A percentile compares a stretch with the other conserved stretches of the same genome.
phyloP scores from a whole-genome alignment of 495 filamentous ascomycete species.

The Hyaloscypha hepaticicola region DNA sequence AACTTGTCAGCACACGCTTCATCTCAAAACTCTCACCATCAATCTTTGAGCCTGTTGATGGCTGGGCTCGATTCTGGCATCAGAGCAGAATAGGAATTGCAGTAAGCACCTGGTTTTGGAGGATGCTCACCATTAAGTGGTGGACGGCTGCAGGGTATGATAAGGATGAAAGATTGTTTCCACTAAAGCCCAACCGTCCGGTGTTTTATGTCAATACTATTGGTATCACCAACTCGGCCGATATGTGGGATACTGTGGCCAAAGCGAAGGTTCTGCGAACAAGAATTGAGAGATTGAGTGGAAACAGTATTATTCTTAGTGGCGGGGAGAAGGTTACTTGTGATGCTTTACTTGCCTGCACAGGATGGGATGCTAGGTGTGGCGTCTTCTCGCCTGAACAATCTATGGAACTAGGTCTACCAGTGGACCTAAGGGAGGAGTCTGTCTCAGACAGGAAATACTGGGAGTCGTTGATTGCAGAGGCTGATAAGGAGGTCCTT shows the following conservation, averaged over 20 bases:
- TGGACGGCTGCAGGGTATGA: slow-evolving; percentile 18
- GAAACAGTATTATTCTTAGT: slow-evolving; percentile 4
- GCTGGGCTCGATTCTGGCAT: slow-evolving; percentile 30
- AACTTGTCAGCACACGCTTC: slow-evolving; percentile 31
- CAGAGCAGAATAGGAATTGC: slow-evolving; percentile 22
- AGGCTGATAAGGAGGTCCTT: slow-evolving; percentile 32
- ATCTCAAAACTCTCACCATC: slow-evolving; percentile 32
- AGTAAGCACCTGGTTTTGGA: slow-evolving; percentile 22
- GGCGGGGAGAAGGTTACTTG: slow-evolving; percentile 3
- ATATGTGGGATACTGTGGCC: slow-evolving; percentile 6
- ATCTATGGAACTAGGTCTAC: slow-evolving; percentile 10
- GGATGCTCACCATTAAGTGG: slow-evolving; percentile 17
- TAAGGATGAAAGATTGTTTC: slow-evolving; percentile 18
- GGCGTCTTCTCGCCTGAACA: neutral
- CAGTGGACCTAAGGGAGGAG: slow-evolving; percentile 1
- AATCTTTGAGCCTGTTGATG: slow-evolving; percentile 34
- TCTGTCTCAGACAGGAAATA: slow-evolving; percentile 15
- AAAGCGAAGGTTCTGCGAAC: neutral
- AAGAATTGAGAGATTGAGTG: neutral
- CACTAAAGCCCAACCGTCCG: slow-evolving; percentile 9
- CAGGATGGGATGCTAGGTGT: slow-evolving; percentile 8
- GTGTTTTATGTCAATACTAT: neutral
- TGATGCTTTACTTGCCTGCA: slow-evolving; percentile 10
- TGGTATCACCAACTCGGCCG: neutral
- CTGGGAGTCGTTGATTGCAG: slow-evolving; percentile 32